These are phyloP conservation scores for Botryotinia calthae DNA, from an alignment of 2,329 filamentous ascomycete species.

Conservation along the genomic window DNA sequence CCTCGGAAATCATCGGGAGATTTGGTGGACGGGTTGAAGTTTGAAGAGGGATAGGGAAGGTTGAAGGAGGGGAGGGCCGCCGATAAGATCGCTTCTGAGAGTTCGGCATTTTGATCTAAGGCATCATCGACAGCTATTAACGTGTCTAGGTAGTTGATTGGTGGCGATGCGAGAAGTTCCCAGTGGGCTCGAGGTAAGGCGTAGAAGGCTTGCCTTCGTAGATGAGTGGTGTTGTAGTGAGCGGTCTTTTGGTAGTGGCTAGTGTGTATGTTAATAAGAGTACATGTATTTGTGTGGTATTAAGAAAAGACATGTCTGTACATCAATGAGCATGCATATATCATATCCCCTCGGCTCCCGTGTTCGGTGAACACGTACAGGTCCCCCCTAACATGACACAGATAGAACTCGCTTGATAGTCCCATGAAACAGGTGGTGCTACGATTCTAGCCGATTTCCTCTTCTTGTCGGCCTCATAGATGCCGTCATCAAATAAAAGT, in stretches of 20 bases:
- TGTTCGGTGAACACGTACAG: background rate
- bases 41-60: constrained; percentile 31
- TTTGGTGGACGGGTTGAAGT: constrained; percentile 9
- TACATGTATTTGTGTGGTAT: background rate
- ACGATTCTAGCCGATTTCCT: background rate
- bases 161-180: constrained; percentile 74
- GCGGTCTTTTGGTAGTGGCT: constrained; percentile 83
- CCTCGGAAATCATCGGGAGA: constrained; percentile 60
- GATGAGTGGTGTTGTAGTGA: constrained; percentile 87
- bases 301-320: background rate
- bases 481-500: background rate
- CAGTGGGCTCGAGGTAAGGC: constrained; percentile 81
- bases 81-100: constrained; percentile 76
- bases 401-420: constrained; percentile 14
- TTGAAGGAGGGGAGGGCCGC: constrained; percentile 67
- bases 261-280: constrained; percentile 18
- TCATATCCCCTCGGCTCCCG: background rate
- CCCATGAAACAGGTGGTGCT: background rate
- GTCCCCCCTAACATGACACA: constrained; percentile 5
- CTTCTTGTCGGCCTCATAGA: background rate
- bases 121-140: constrained; percentile 79
- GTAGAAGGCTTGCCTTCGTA: constrained; percentile 89
- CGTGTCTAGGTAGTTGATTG: constrained; percentile 78
- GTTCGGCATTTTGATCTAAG: constrained; percentile 82
- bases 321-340: background rate